Conservation (phyloP, 768 basidiomycete species). For the Termitomyces sp. region DNA sequence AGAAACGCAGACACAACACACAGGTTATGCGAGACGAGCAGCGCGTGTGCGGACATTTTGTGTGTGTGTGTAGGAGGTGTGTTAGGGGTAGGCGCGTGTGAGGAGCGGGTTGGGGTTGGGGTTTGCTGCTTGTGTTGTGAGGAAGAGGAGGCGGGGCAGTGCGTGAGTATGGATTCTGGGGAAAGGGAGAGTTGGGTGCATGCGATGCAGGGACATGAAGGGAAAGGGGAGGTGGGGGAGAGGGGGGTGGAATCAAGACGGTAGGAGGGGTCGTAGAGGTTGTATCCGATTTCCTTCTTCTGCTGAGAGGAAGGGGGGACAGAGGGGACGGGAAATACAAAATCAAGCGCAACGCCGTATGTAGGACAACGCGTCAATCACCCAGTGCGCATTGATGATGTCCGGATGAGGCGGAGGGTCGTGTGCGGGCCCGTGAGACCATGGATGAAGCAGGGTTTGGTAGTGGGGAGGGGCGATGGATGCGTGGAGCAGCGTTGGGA, state of each 20-base stretch:
- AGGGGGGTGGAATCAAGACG: constrained; percentile 58
- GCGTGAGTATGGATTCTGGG: too few relatives aligned
- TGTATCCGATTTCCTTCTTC: constrained; percentile 46
- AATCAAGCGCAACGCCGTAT: constrained; percentile 80
- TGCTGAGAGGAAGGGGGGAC: background rate
- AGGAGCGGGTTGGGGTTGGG: background rate
- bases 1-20: constrained; percentile 33
- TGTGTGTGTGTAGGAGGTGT: constrained; percentile 55
- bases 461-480: constrained; percentile 54
- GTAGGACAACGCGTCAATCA: constrained; percentile 58
- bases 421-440: constrained; percentile 66
- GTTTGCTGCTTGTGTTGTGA: background rate
- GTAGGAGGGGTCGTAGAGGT: constrained; percentile 61
- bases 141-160: constrained; percentile 27
- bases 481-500: constrained; percentile 44
- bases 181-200: constrained; percentile 40
- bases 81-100: constrained; percentile 1
- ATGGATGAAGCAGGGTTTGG: constrained; percentile 65
- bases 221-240: constrained; percentile 31
- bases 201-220: constrained; percentile 49
- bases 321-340: constrained; percentile 55
- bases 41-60: constrained; percentile 84
- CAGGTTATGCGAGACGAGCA: constrained; percentile 76
- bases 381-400: constrained; percentile 74
- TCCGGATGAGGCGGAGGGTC: constrained; percentile 68